A percentile compares a stretch with the other conserved stretches of the same genome.
Evolutionary conservation across 2,329 filamentous ascomycete species (phyloP).

Genomic region (Colletotrichum tropicale): DNA sequence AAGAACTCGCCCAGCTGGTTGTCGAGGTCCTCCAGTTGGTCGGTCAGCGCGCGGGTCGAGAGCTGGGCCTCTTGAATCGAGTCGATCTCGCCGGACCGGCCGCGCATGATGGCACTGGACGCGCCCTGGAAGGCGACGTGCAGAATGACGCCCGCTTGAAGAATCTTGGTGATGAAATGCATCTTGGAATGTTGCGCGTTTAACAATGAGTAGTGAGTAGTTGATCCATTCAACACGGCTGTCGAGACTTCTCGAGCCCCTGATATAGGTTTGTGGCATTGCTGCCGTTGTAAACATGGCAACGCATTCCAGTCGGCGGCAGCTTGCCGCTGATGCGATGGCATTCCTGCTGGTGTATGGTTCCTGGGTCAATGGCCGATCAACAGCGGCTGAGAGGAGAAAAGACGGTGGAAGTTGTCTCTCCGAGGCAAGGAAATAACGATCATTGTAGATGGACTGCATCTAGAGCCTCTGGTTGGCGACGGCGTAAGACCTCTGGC

Average conservation of each 20-base stretch:
- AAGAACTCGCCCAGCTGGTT: conserved; percentile 5
- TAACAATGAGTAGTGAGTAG: background rate
- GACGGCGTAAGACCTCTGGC: background rate
- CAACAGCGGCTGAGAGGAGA: background rate
- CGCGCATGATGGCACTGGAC: conserved; percentile 19
- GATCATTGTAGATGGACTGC: background rate
- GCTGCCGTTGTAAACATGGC: background rate
- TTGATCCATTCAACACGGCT: background rate
- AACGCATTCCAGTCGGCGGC: conserved; percentile 18
- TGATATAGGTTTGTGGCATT: conserved; percentile 17
- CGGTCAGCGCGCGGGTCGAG: background rate
- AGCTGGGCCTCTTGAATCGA: background rate
- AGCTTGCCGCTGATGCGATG: background rate
- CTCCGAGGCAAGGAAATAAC: background rate
- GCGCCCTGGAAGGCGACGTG: conserved; percentile 16
- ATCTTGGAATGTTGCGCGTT: conserved; percentile 7
- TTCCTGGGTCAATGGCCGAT: conserved; percentile 7
- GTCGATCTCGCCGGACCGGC: background rate
- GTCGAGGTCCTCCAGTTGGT: conserved; percentile 6
- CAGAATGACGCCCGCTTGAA: conserved; percentile 1
- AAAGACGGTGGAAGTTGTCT: background rate
- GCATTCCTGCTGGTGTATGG: conserved; percentile 8
- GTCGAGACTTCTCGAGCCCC: conserved; percentile 17
- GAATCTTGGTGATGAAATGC: conserved; percentile 15
- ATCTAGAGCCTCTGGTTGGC: background rate